Percentiles rank a stretch among this genome's conserved stretches.
Conservation (phyloP, 768 basidiomycete genomes). For the Gymnopilus dilepis region DNA sequence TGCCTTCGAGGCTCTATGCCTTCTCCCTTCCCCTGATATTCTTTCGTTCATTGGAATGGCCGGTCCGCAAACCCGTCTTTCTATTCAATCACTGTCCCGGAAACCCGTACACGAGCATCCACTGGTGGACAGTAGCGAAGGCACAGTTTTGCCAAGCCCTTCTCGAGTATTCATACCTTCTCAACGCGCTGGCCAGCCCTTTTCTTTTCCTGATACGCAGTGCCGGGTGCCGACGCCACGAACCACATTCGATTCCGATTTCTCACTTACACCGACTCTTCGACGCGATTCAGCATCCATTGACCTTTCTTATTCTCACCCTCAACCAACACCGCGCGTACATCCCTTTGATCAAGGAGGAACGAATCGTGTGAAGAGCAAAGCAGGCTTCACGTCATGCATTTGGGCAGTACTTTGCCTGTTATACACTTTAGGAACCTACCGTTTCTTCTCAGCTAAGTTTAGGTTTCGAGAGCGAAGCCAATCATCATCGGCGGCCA, state of each 20-base stretch:
- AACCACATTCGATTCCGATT: background rate
- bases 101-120: background rate
- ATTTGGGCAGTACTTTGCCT: conserved; percentile 1
- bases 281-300: background rate
- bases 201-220: background rate
- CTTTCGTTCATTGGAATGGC: background rate
- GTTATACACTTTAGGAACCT: conserved; percentile 8
- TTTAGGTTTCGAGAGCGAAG: conserved; percentile 2
- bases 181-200: background rate
- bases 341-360: background rate
- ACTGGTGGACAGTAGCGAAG: background rate
- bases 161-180: background rate
- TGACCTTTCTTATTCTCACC: background rate
- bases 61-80: background rate
- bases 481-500: background rate
- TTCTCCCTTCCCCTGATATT: background rate
- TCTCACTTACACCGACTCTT: background rate
- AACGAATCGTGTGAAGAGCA: background rate
- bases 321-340: background rate
- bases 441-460: conserved; percentile 5
- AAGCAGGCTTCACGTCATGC: background rate
- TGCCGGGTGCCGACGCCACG: background rate
- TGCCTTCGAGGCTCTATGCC: background rate
- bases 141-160: background rate
- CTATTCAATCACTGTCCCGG: background rate